Evolutionary conservation across 1,284 basidiomycete species (phyloP).

Genomic region (Peniophora sp.): DNA sequence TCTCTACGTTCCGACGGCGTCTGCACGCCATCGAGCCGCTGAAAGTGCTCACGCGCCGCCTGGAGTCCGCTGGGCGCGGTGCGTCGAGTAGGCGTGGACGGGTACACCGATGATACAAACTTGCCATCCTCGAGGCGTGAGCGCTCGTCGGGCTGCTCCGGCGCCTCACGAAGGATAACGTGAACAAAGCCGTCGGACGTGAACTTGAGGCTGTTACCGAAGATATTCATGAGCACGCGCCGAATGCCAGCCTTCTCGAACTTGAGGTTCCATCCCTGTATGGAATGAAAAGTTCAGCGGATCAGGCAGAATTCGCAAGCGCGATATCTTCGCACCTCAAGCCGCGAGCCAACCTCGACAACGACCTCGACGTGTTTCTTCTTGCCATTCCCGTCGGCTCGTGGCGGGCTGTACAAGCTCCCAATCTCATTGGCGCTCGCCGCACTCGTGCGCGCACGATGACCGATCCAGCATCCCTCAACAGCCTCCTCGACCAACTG

Average conservation of each 20-base stretch:
- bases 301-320: conserved; percentile 2
- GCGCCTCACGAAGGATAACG: conserved; percentile 74
- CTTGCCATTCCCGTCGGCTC: conserved; percentile 33
- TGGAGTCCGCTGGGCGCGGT: conserved; percentile 13
- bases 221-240: conserved; percentile 90
- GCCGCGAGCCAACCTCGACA: conserved; percentile 75
- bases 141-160: conserved; percentile 31
- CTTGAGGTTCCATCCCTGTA: conserved; percentile 81
- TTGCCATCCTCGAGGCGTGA: too few species aligned
- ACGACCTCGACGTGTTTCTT: conserved; percentile 73
- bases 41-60: conserved; percentile 32
- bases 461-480: conserved; percentile 93
- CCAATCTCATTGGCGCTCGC: conserved; percentile 75
- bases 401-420: conserved; percentile 84
- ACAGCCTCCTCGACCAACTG: conserved; percentile 92
- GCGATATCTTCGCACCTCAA: conserved; percentile 59
- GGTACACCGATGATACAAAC: too few species aligned
- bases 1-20: too few species aligned
- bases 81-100: too few species aligned
- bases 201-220: conserved; percentile 93
- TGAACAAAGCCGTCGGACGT: conserved; percentile 87
- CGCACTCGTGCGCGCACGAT: conserved; percentile 71
- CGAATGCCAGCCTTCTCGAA: conserved; percentile 93
- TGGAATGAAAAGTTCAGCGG: too few species aligned
- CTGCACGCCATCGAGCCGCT: too few species aligned